These are phyloP conservation scores for Beta macrorhiza DNA, from an alignment of 179 eudicot species.

Conservation along the genomic window DNA sequence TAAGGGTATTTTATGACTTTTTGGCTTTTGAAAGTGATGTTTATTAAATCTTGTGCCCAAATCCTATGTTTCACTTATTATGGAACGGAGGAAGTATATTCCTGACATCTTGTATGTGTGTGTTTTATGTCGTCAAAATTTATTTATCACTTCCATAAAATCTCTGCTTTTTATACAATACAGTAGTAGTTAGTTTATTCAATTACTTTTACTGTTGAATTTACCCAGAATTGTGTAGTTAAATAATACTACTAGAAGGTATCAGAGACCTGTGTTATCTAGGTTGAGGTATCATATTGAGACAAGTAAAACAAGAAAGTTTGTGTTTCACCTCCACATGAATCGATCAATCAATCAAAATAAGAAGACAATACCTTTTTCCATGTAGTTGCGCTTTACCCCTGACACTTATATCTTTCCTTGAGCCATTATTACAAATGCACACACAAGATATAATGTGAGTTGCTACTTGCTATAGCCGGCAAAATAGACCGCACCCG, in stretches of 20 bases:
- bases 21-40: no score
- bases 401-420: slow-evolving; percentile 21
- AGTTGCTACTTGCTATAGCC: no score
- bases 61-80: no score
- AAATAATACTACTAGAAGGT: background rate
- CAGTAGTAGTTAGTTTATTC: background rate
- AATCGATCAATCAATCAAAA: slow-evolving; percentile 27
- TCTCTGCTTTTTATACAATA: background rate
- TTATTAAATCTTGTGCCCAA: no score
- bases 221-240: background rate
- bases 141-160: background rate
- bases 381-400: slow-evolving; percentile 5
- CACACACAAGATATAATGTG: no score
- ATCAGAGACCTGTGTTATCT: background rate
- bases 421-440: background rate
- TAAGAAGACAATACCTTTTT: slow-evolving; percentile 19
- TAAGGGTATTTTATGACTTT: no score
- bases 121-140: background rate
- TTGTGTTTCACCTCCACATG: slow-evolving; percentile 23
- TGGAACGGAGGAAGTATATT: no score
- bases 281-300: slow-evolving; percentile 24
- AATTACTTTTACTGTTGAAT: background rate
- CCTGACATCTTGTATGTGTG: background rate
- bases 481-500: no score
- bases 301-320: slow-evolving; percentile 30